Base-by-base conservation (phyloP, 179 eudicot species). In the Actinidia polygama region DNA sequence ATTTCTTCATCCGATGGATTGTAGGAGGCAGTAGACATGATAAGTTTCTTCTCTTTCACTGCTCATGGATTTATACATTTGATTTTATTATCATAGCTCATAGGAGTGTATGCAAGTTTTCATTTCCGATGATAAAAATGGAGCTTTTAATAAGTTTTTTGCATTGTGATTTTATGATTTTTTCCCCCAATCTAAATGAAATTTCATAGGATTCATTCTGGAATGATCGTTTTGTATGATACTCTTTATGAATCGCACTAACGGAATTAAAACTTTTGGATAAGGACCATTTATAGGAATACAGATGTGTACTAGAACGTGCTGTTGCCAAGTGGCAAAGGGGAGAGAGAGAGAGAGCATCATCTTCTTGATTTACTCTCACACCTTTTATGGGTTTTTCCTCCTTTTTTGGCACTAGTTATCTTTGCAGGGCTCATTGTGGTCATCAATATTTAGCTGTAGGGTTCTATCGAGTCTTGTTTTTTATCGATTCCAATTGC, bases 11-110 rank as follows among this genome's bases (percentile, higher is more conserved):
- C 44, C 21, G 49, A 54, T 58, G 46, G 58, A 75, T 57, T 76
- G 66, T 36, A 10, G 2, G 49, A 75, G 63, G 78, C 64, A 54
- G 21, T 55, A 46, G 30, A 19, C 53, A 57, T 18, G 68, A 58
- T 18, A 76, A 58, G 16, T 76, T 54, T 76, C 79, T 76, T 26
- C 44, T 4, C 21, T 78, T 77, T 40, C 80, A 61, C 40, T 46
- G 21, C 80, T 61, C 15, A 47, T 61, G 71, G 23, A 44, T 61
- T 6, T 16, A 21, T 63, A n/a, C 44, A 61, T 78, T 10, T 62
- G 30, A 70, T 40, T 62, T 50, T 61, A 16, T 30, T 73, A 19
- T 51, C 47, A 36, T 62, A 26, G 50, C 36, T 18, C 59, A 54
- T 54, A 24, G 21, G 14, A 14, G 24, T 54, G 30, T 24, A 75